These are phyloP conservation scores for Eragrostis nindensis DNA, from an alignment of 176 grass and related monocot species.

Conservation along the genomic window DNA sequence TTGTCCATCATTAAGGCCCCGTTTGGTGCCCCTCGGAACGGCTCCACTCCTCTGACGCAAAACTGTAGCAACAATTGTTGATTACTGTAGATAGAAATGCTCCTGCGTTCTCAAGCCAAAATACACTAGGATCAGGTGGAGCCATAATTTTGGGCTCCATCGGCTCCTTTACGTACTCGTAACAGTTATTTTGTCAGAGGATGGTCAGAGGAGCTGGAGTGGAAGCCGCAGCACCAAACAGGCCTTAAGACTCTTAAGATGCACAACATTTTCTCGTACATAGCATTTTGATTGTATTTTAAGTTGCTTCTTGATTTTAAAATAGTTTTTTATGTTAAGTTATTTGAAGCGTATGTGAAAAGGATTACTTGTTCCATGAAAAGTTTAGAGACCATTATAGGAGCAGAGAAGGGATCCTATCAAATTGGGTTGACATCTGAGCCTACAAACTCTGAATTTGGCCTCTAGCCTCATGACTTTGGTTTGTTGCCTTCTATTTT, in stretches of 20 bases:
- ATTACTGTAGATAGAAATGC: no score
- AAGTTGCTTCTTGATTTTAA: background rate
- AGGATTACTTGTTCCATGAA: background rate
- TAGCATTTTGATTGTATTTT: background rate
- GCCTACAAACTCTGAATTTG: background rate
- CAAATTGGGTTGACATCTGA: background rate
- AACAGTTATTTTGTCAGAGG: no score
- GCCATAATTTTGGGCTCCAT: no score
- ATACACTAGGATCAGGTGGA: no score
- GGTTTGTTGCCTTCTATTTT: background rate
- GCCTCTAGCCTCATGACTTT: background rate
- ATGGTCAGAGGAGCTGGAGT: no score
- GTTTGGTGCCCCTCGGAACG: no score
- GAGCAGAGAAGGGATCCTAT: background rate
- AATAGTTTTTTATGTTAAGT: background rate
- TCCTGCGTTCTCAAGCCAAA: no score
- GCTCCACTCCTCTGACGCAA: no score
- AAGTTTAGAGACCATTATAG: background rate
- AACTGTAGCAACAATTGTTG: no score
- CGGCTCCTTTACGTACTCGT: no score
- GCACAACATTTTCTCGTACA: background rate
- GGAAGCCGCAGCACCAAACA: no score
- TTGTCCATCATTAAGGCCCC: background rate
- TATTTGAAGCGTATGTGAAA: background rate
- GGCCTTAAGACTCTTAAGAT: constrained; percentile 5